Percentiles rank a stretch among this genome's conserved stretches.
Evolutionary conservation across 2,329 filamentous ascomycete species (phyloP).

Genomic region (Penicillium sp.): DNA sequence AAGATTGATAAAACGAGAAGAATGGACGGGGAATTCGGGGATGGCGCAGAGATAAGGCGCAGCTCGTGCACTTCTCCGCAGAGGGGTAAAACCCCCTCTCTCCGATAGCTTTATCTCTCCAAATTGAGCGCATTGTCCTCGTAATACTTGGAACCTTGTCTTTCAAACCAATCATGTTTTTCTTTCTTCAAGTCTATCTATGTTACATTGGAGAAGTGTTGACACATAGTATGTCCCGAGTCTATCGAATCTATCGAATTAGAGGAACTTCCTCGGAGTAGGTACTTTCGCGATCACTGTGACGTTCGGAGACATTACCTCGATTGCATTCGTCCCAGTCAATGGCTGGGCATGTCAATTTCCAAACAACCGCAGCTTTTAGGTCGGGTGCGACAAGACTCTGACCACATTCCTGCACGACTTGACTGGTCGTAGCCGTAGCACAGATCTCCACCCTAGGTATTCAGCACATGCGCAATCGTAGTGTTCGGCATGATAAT

Average conservation of each 20-base stretch:
- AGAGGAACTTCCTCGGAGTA: not conserved
- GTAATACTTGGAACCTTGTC: not conserved
- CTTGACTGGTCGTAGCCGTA: not conserved
- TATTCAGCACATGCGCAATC: not conserved
- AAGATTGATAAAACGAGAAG: not conserved
- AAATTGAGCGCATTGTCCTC: not conserved
- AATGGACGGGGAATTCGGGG: not conserved
- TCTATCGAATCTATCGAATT: not conserved
- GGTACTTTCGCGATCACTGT: not conserved
- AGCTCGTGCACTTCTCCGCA: conserved; percentile 8
- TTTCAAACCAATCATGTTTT: not conserved
- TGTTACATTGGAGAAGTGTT: not conserved
- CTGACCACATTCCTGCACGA: not conserved
- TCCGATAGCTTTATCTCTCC: conserved; percentile 4
- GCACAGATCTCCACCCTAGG: not conserved
- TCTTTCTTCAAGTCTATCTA: not conserved
- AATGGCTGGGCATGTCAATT: too few species aligned
- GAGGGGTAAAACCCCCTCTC: conserved; percentile 10
- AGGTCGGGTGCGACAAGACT: not conserved
- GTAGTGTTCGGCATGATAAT: not conserved
- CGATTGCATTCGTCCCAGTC: too few species aligned
- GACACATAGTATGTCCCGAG: not conserved
- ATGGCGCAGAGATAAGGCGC: conserved; percentile 10
- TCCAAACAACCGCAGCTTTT: too few species aligned
- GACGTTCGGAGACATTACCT: too few species aligned